phyloP scores from a whole-genome alignment of 179 eudicot species.

The Carnegiea gigantea region DNA sequence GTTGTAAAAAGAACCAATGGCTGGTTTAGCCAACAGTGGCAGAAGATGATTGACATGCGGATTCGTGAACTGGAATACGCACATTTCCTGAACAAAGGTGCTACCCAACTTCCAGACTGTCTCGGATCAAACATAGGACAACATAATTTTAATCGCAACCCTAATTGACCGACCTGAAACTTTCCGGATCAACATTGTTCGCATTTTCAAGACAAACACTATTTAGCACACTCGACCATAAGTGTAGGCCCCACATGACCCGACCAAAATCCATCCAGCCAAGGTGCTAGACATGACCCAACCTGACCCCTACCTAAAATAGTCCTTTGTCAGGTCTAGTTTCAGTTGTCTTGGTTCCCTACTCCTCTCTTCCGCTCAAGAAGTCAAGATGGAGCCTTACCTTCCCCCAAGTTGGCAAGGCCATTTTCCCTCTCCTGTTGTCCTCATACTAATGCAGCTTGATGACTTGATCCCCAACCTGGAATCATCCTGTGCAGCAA shows the following conservation, averaged over 20 bases:
- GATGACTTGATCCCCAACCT: slow-evolving; percentile 5
- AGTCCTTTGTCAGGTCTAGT: neutral
- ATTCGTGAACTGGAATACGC: neutral
- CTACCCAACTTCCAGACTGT: neutral
- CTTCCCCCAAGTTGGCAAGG: no score
- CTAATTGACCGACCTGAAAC: neutral
- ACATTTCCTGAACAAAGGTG: no score
- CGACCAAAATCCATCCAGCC: neutral
- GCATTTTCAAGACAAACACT: neutral
- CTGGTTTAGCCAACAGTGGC: neutral
- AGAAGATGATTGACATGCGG: neutral
- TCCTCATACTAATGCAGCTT: neutral
- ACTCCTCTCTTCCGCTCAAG: no score
- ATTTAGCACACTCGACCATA: neutral
- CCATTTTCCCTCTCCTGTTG: neutral
- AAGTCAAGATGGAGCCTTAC: no score
- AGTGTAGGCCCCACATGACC: neutral
- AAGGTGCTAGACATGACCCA: neutral
- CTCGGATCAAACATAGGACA: neutral
- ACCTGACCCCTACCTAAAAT: neutral
- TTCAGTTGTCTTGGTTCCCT: neutral
- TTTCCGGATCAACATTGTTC: neutral
- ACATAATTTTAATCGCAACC: neutral
- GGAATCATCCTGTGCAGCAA: slow-evolving; percentile 49
- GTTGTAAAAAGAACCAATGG: neutral